Evolutionary conservation across 2,329 filamentous ascomycete genomes (phyloP).

Genomic region (Magnaporthiopsis rhizophila): DNA sequence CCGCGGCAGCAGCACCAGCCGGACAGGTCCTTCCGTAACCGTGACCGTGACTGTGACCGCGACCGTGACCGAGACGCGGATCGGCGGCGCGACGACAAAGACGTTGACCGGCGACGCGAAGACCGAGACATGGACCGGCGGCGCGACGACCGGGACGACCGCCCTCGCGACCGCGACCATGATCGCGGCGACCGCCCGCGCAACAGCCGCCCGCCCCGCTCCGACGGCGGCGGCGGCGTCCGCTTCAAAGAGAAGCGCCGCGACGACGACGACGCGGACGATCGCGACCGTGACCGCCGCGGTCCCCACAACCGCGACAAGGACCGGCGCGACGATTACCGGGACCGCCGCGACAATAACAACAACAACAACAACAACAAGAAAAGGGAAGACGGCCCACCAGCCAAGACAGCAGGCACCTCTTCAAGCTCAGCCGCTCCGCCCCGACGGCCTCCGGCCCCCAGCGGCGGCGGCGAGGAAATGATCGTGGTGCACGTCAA

Average conservation of each 20-base stretch:
- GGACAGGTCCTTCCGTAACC: not conserved
- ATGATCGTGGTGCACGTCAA: conserved; percentile 96
- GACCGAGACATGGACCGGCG: conserved; percentile 17
- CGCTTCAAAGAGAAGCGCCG: conserved; percentile 51
- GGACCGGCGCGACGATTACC: conserved; percentile 11
- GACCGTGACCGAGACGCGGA: conserved; percentile 11
- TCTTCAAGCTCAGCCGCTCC: conserved; percentile 20
- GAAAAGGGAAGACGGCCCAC: conserved; percentile 21
- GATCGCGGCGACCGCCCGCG: conserved; percentile 20
- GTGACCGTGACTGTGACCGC: not conserved
- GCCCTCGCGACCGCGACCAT: conserved; percentile 13
- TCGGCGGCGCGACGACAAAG: no score
- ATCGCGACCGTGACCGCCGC: conserved; percentile 28
- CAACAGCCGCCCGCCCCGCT: conserved; percentile 26
- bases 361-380: conserved; percentile 21
- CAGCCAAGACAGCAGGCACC: conserved; percentile 18
- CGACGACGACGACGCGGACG: conserved; percentile 29
- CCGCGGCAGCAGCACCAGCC: not conserved
- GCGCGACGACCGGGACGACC: conserved; percentile 16
- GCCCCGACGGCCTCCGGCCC: conserved; percentile 15
- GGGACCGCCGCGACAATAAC: conserved; percentile 18
- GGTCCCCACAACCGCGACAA: conserved; percentile 37
- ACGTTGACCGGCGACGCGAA: not conserved
- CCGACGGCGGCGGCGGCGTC: conserved; percentile 37
- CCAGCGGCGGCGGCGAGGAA: conserved; percentile 43